phyloP scores from a whole-genome alignment of 305 asterid species.

The Salvia sclarea region DNA sequence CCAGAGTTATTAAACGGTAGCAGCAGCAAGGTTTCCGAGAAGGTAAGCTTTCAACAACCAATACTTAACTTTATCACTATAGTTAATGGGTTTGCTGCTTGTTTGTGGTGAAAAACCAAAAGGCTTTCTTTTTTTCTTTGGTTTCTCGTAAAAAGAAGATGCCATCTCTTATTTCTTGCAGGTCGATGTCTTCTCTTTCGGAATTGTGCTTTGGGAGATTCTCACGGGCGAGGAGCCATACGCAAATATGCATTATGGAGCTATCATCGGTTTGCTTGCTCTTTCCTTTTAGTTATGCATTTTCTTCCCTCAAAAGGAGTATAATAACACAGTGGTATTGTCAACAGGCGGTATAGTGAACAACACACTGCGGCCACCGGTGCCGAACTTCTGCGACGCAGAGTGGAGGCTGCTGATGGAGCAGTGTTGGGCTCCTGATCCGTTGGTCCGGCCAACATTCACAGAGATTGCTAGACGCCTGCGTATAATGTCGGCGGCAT shows the following conservation, averaged over 20 bases:
- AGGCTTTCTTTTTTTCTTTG: not conserved
- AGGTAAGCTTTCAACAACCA: slow-evolving; percentile 43
- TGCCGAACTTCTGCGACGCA: slow-evolving; percentile 69
- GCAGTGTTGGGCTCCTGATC: slow-evolving; percentile 94
- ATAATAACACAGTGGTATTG: not conserved
- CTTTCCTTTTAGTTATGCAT: not conserved
- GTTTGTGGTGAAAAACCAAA: not conserved
- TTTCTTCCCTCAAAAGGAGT: not conserved
- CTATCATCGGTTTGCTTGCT: slow-evolving; percentile 68
- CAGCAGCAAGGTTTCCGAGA: slow-evolving; percentile 89
- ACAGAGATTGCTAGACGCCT: slow-evolving; percentile 75
- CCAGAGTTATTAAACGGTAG: slow-evolving; percentile 86
- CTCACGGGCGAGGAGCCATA: slow-evolving; percentile 96
- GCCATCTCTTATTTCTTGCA: slow-evolving; percentile 35
- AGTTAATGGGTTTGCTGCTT: slow-evolving; percentile 10
- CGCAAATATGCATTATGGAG: slow-evolving; percentile 96
- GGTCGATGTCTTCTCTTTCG: slow-evolving; percentile 95
- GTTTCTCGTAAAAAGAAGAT: not conserved
- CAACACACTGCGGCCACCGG: slow-evolving; percentile 76
- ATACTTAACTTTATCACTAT: not conserved
- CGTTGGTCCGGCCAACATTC: slow-evolving; percentile 70
- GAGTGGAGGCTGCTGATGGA: slow-evolving; percentile 89
- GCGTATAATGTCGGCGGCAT: slow-evolving; percentile 62
- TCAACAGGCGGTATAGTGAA: slow-evolving; percentile 79
- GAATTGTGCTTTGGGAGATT: slow-evolving; percentile 91